Percentiles rank a stretch among this genome's conserved stretches.
Conservation (phyloP, 2,329 filamentous ascomycete species). For the Talaromyces sp. region DNA sequence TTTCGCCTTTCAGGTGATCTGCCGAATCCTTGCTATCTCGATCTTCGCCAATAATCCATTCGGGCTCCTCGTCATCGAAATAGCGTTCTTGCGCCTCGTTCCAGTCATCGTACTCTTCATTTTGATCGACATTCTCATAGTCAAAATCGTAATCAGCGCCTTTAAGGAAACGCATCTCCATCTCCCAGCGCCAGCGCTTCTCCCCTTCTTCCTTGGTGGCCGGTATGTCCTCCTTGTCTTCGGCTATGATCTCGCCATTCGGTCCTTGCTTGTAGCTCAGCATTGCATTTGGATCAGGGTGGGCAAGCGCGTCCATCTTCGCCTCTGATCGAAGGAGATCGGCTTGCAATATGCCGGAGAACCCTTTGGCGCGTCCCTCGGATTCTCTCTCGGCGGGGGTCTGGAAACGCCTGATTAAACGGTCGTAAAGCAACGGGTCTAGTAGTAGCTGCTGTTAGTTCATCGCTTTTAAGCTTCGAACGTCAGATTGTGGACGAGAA, state of each 20-base stretch:
- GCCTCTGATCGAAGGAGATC: slow-evolving; percentile 73
- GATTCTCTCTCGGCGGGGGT: slow-evolving; percentile 66
- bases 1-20: slow-evolving; percentile 50
- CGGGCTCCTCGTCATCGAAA: slow-evolving; percentile 73
- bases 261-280: slow-evolving; percentile 48
- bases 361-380: slow-evolving; percentile 69
- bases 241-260: slow-evolving; percentile 53
- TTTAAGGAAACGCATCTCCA: slow-evolving; percentile 67
- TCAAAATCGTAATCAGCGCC: slow-evolving; percentile 76
- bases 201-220: slow-evolving; percentile 61
- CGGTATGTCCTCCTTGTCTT: slow-evolving; percentile 55
- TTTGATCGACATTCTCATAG: slow-evolving; percentile 64
- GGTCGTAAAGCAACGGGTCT: slow-evolving; percentile 79
- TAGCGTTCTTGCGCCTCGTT: slow-evolving; percentile 66
- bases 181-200: slow-evolving; percentile 65
- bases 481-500: slow-evolving; percentile 13
- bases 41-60: slow-evolving; percentile 52
- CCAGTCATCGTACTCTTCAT: slow-evolving; percentile 66
- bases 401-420: slow-evolving; percentile 71
- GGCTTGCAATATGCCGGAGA: slow-evolving; percentile 71
- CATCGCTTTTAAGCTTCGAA: not conserved
- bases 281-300: slow-evolving; percentile 47
- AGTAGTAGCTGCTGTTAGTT: slow-evolving; percentile 22
- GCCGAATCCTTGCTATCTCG: slow-evolving; percentile 24
- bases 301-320: slow-evolving; percentile 60